Percentiles rank a stretch among this genome's conserved stretches.
These are phyloP conservation scores for Plasmodium reichenowi DNA, from an alignment of 169 alveolate species.

Conservation along the genomic window DNA sequence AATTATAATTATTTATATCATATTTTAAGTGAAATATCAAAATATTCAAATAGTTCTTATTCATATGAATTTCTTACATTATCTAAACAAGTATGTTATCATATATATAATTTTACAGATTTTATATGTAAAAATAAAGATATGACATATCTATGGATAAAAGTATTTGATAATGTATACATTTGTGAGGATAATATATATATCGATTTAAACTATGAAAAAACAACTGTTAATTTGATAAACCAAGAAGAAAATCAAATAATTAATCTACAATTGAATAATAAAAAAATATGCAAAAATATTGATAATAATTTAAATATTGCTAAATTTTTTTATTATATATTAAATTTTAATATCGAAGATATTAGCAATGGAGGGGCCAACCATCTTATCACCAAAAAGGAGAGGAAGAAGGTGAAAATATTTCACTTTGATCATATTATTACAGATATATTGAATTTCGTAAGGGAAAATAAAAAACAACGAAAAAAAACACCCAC, in stretches of 20 bases:
- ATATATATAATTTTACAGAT: conserved; percentile 52
- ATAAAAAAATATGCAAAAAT: conserved; percentile 32
- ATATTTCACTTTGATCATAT: conserved; percentile 72
- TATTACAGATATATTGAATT: conserved; percentile 47
- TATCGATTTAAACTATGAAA: conserved; percentile 51
- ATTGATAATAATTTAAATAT: conserved; percentile 51
- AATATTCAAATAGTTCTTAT: conserved; percentile 24
- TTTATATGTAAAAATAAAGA: conserved; percentile 55
- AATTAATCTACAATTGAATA: background rate
- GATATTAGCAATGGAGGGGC: conserved; percentile 8
- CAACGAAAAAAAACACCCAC: background rate
- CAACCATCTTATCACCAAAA: conserved; percentile 14
- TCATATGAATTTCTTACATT: conserved; percentile 32
- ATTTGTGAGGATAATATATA: conserved; percentile 48
- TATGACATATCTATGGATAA: conserved; percentile 34
- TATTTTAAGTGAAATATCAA: conserved; percentile 46
- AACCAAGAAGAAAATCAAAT: background rate
- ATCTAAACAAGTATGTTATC: conserved; percentile 65
- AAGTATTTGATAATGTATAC: conserved; percentile 29
- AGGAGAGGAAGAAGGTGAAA: conserved; percentile 54
- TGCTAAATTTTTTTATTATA: conserved; percentile 50
- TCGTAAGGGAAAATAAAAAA: conserved; percentile 20
- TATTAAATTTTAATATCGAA: conserved; percentile 26
- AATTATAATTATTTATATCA: conserved; percentile 43
- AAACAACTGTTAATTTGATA: conserved; percentile 16